phyloP scores from a whole-genome alignment of 768 basidiomycete species.

The Coprinellus aureogranulatus region DNA sequence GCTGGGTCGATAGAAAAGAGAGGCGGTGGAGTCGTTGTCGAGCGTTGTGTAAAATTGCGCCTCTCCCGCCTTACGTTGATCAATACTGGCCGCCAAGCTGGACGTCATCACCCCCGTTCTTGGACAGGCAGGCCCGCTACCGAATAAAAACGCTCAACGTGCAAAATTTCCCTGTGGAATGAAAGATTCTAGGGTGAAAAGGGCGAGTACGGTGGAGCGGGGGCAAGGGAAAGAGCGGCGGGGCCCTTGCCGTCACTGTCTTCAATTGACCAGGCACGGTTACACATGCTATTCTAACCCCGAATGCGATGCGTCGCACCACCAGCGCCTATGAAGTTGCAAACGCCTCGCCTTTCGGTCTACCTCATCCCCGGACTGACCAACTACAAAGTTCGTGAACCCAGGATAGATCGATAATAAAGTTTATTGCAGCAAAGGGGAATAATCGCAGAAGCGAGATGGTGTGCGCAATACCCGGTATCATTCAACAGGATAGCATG shows the following conservation, averaged over 20 bases:
- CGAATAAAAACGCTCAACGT: too few relatives aligned
- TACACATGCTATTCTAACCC: too few relatives aligned
- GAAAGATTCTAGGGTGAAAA: too few relatives aligned
- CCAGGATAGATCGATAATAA: neutral
- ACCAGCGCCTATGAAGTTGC: too few relatives aligned
- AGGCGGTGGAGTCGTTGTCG: conserved; percentile 1
- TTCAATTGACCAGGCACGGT: too few relatives aligned
- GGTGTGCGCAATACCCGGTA: neutral
- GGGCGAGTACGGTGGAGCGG: too few relatives aligned
- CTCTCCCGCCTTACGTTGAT: neutral
- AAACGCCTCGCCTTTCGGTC: too few relatives aligned
- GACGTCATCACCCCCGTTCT: neutral
- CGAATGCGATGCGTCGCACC: too few relatives aligned
- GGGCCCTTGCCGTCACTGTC: too few relatives aligned
- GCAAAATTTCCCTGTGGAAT: too few relatives aligned
- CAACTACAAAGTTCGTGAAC: neutral
- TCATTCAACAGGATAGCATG: too few relatives aligned
- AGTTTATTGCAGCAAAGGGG: neutral
- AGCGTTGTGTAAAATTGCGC: neutral
- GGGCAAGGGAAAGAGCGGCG: too few relatives aligned
- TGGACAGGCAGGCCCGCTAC: neutral
- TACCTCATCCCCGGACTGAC: neutral
- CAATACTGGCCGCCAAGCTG: neutral
- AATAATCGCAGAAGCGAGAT: conserved; percentile 1
- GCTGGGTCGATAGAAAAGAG: neutral